Evolutionary conservation across 352 stramenopile species (phyloP).

Genomic region (Elongisporangium prolatum): DNA sequence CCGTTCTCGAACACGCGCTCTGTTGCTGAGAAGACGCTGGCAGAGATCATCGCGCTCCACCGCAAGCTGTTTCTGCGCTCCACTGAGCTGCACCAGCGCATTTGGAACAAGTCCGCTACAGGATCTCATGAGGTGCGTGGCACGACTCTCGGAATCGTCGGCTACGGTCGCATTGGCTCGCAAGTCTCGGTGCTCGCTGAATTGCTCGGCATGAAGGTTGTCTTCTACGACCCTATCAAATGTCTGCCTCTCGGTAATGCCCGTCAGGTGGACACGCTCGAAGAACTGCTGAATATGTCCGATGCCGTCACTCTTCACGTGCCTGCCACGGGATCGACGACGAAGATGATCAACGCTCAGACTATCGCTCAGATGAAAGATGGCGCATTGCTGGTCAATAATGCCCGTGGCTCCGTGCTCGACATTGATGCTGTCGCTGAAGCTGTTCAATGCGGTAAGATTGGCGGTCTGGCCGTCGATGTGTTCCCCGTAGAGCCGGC

Average conservation of each 20-base stretch:
- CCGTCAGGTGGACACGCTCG: constrained; percentile 80
- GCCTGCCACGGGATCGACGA: constrained; percentile 90
- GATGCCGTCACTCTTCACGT: constrained; percentile 96
- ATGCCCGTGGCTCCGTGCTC: constrained; percentile 93
- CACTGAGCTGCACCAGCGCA: constrained; percentile 64
- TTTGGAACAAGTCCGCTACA: constrained; percentile 79
- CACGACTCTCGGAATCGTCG: constrained; percentile 75
- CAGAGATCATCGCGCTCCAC: constrained; percentile 76
- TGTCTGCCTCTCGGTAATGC: constrained; percentile 69
- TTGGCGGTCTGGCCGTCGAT: constrained; percentile 80
- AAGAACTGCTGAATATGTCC: constrained; percentile 76
- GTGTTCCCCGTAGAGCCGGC: constrained; percentile 88
- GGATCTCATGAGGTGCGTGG: constrained; percentile 77
- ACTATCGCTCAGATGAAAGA: constrained; percentile 90
- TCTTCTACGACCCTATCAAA: constrained; percentile 92
- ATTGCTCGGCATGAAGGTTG: constrained; percentile 92
- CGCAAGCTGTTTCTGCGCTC: constrained; percentile 81
- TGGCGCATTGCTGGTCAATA: constrained; percentile 93
- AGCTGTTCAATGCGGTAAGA: constrained; percentile 84
- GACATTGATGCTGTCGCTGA: constrained; percentile 90
- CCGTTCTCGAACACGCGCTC: constrained; percentile 86
- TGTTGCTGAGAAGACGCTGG: constrained; percentile 80
- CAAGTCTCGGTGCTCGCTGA: constrained; percentile 80
- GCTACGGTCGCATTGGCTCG: constrained; percentile 79
- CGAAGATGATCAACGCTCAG: constrained; percentile 90